These are phyloP conservation scores for Pseudozyma hubeiensis DNA, from an alignment of 1,284 basidiomycete species.

Conservation along the genomic window DNA sequence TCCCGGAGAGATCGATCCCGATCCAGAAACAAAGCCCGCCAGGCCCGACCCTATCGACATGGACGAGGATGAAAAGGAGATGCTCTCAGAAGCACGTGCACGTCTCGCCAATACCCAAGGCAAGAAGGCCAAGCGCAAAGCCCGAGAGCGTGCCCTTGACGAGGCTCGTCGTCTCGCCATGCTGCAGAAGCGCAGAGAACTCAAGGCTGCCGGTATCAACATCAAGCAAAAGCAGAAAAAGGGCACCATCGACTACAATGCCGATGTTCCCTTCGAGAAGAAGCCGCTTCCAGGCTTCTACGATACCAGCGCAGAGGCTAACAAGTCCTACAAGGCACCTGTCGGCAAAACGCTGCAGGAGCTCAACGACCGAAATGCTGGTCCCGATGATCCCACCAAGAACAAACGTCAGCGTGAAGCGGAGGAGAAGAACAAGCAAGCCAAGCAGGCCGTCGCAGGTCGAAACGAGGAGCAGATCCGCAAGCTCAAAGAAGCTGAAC, in stretches of 20 bases:
- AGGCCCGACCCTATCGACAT: constrained; percentile 99
- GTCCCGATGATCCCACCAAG: constrained; percentile 73
- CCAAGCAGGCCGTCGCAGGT: constrained; percentile 70
- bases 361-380: constrained; percentile 77
- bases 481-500: constrained; percentile 95
- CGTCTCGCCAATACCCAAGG: constrained; percentile 98
- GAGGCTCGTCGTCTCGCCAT: constrained; percentile 94
- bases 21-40: constrained; percentile 98
- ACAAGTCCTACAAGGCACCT: constrained; percentile 86
- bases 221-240: constrained; percentile 83
- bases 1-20: constrained; percentile 97
- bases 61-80: constrained; percentile 99
- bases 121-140: constrained; percentile 99
- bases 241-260: constrained; percentile 99
- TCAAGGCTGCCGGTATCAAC: constrained; percentile 94
- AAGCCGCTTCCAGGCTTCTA: constrained; percentile 95
- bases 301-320: constrained; percentile 93
- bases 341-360: constrained; percentile 83
- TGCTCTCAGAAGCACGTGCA: constrained; percentile 98
- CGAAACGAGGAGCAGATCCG: constrained; percentile 92
- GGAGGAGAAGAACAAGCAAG: constrained; percentile 88
- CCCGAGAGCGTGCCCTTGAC: constrained; percentile 83
- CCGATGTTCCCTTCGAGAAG: constrained; percentile 99
- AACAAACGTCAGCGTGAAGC: constrained; percentile 56
- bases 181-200: constrained; percentile 95